Conservation (phyloP, 2,329 filamentous ascomycete species). For the Penicillium sp. region DNA sequence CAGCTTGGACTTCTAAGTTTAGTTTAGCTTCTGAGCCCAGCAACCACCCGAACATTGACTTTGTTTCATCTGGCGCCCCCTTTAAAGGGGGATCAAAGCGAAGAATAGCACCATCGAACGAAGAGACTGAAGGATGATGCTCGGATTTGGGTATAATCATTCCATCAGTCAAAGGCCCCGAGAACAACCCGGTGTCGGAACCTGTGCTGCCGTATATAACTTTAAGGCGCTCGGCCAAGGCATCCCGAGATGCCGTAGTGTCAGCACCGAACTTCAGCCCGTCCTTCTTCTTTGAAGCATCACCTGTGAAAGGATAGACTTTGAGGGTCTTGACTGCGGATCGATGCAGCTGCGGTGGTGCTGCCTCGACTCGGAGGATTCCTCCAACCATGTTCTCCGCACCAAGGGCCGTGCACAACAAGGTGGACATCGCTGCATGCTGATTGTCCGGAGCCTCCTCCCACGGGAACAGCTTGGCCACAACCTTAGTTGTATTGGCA, state of each 20-base stretch:
- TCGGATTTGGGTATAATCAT: constrained; percentile 67
- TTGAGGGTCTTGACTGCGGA: constrained; percentile 67
- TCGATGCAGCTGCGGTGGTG: constrained; percentile 67
- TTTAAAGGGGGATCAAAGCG: constrained; percentile 66
- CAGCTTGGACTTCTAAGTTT: constrained; percentile 70
- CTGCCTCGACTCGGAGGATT: constrained; percentile 81
- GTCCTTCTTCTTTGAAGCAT: constrained; percentile 55
- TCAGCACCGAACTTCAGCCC: constrained; percentile 85
- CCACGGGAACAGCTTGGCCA: constrained; percentile 76
- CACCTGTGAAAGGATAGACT: constrained; percentile 72
- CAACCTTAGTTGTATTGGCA: constrained; percentile 62
- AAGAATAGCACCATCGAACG: constrained; percentile 81
- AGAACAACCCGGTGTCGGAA: constrained; percentile 62
- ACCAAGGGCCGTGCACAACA: constrained; percentile 71
- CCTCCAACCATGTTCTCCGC: constrained; percentile 75
- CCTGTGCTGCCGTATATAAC: constrained; percentile 64
- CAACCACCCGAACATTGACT: constrained; percentile 60
- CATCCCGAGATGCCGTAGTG: constrained; percentile 77
- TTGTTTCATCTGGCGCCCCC: constrained; percentile 30
- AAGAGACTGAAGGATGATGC: constrained; percentile 53
- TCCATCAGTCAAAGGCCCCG: constrained; percentile 86
- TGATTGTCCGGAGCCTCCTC: constrained; percentile 80
- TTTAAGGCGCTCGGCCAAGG: constrained; percentile 66
- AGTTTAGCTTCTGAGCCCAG: constrained; percentile 72
- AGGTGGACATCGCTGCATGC: constrained; percentile 73